These are phyloP conservation scores for Leccinum holopus DNA, from an alignment of 1,284 basidiomycete genomes.

Conservation along the genomic window DNA sequence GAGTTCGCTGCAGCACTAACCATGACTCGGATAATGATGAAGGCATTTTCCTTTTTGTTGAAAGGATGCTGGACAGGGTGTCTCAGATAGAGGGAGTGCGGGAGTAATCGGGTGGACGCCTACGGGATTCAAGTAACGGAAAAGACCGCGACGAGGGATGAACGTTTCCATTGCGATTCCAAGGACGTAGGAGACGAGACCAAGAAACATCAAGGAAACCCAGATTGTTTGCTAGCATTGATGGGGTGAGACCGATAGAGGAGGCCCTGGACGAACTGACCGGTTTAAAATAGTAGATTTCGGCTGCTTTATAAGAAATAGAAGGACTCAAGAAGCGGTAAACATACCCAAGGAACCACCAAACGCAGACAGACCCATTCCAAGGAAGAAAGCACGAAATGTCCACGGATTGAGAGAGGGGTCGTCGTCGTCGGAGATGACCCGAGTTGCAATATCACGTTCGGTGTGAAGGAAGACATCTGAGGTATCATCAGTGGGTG, in stretches of 20 bases:
- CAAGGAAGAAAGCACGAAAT: slow-evolving; percentile 57
- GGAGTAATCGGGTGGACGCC: slow-evolving; percentile 10
- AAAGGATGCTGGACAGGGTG: slow-evolving; percentile 37
- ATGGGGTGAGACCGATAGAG: neutral
- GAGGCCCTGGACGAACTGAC: slow-evolving; percentile 8
- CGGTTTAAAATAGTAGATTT: slow-evolving; percentile 68
- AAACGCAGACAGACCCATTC: slow-evolving; percentile 59
- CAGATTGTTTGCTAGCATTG: slow-evolving; percentile 43
- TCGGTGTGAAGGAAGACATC: slow-evolving; percentile 41
- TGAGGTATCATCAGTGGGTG: slow-evolving; percentile 18
- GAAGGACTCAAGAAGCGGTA: neutral
- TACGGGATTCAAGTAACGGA: slow-evolving; percentile 58
- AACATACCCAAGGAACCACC: slow-evolving; percentile 48
- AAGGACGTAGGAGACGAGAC: slow-evolving; percentile 42
- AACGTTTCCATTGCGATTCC: slow-evolving; percentile 43
- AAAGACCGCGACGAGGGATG: slow-evolving; percentile 48
- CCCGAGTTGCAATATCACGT: slow-evolving; percentile 50
- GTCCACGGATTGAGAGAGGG: slow-evolving; percentile 57
- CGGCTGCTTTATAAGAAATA: slow-evolving; percentile 26
- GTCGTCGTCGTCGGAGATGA: slow-evolving; percentile 57
- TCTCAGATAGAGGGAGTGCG: slow-evolving; percentile 20
- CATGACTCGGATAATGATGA: slow-evolving; percentile 70
- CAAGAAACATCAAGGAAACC: slow-evolving; percentile 54
- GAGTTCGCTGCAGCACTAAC: slow-evolving; percentile 62
- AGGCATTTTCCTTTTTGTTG: slow-evolving; percentile 55